These are phyloP conservation scores for Microcyclospora tardicrescens DNA, from an alignment of 2,329 filamentous ascomycete genomes.

Conservation along the genomic window DNA sequence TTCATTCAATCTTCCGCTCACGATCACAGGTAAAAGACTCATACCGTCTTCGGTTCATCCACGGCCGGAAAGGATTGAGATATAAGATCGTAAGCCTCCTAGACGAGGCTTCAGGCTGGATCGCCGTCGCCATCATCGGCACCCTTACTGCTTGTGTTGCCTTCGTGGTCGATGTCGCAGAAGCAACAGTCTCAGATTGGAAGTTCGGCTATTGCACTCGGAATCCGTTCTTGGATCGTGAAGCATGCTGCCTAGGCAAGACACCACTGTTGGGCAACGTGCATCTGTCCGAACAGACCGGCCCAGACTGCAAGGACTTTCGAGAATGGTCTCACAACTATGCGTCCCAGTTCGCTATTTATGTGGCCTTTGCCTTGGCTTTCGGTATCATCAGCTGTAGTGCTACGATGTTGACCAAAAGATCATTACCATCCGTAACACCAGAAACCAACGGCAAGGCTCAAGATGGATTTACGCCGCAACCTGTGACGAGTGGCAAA, in stretches of 20 bases:
- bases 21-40: slow-evolving; percentile 40
- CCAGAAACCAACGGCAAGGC: slow-evolving; percentile 21
- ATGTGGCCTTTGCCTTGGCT: slow-evolving; percentile 35
- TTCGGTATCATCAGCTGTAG: slow-evolving; percentile 39
- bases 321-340: slow-evolving; percentile 32
- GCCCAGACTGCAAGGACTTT: slow-evolving; percentile 29
- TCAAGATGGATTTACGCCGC: slow-evolving; percentile 7
- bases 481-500: slow-evolving; percentile 28
- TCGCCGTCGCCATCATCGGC: slow-evolving; percentile 42
- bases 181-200: slow-evolving; percentile 41
- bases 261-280: slow-evolving; percentile 17
- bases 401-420: slow-evolving; percentile 39
- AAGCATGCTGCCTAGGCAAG: slow-evolving; percentile 36
- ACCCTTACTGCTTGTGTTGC: slow-evolving; percentile 43
- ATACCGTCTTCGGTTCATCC: slow-evolving; percentile 37
- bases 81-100: slow-evolving; percentile 28
- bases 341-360: slow-evolving; percentile 33
- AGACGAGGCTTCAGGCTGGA: slow-evolving; percentile 43
- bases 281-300: slow-evolving; percentile 11
- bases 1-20: not conserved
- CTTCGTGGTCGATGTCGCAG: slow-evolving; percentile 42
- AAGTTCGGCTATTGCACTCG: slow-evolving; percentile 43
- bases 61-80: slow-evolving; percentile 31
- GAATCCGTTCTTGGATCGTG: slow-evolving; percentile 34
- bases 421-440: slow-evolving; percentile 33